Evolutionary conservation across 2,329 filamentous ascomycete genomes (phyloP).

Genomic region (Aulographum hederae): DNA sequence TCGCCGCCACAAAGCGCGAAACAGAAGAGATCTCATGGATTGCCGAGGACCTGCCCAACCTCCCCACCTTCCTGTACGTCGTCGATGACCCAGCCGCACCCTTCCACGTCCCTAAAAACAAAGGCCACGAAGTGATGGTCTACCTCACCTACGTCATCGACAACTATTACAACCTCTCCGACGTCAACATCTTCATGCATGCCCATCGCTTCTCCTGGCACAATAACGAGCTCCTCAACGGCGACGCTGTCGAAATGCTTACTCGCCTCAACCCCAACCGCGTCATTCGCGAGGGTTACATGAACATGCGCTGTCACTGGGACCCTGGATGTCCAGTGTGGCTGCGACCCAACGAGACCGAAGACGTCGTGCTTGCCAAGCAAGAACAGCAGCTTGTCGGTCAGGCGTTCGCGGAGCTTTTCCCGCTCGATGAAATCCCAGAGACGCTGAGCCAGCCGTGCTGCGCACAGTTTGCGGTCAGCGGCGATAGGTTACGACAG

Average conservation of each 20-base stretch:
- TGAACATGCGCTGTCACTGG: conserved; percentile 38
- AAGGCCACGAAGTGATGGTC: conserved; percentile 44
- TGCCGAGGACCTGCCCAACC: conserved; percentile 28
- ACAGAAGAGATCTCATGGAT: conserved; percentile 37
- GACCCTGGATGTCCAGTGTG: conserved; percentile 35
- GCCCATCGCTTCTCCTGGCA: conserved; percentile 40
- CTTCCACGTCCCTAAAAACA: conserved; percentile 34
- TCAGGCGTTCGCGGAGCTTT: conserved; percentile 27
- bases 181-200: conserved; percentile 43
- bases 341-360: conserved; percentile 27
- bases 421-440: conserved; percentile 27
- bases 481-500: conserved; percentile 34
- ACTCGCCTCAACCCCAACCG: conserved; percentile 24
- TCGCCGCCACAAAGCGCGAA: too few species aligned
- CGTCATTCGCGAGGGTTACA: conserved; percentile 31
- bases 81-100: conserved; percentile 28
- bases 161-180: conserved; percentile 39
- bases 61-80: conserved; percentile 30
- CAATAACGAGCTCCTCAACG: conserved; percentile 31
- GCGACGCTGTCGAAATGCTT: conserved; percentile 26
- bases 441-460: conserved; percentile 39
- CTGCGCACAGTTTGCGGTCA: conserved; percentile 46
- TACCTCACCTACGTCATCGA: conserved; percentile 45
- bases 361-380: conserved; percentile 18
- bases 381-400: conserved; percentile 26